Evolutionary conservation across 306 rosid species (phyloP).

Genomic region (Abrus pulchellus): DNA sequence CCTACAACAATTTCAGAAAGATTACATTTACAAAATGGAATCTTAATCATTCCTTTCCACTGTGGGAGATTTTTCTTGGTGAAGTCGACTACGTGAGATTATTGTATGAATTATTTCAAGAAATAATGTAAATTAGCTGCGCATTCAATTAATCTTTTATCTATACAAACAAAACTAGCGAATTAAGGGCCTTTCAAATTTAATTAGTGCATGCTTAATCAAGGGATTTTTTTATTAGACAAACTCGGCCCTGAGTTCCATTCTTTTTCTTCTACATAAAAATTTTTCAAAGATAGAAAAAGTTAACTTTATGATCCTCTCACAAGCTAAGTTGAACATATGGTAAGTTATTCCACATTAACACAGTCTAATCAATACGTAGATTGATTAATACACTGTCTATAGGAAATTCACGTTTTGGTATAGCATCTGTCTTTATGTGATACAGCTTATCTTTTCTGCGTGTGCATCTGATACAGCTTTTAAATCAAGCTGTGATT

Average conservation of each 20-base stretch:
- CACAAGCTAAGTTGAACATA: constrained; percentile 7
- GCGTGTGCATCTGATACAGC: constrained; percentile 38
- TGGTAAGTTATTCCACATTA: constrained; percentile 25
- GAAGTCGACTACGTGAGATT: background rate
- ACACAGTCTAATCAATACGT: background rate
- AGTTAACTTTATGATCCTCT: constrained; percentile 1
- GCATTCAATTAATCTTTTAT: background rate
- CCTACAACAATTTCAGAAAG: background rate
- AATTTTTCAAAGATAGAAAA: constrained; percentile 22
- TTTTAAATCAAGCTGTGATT: constrained; percentile 30
- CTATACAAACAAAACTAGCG: background rate
- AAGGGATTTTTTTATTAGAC: constrained; percentile 22
- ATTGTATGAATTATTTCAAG: background rate
- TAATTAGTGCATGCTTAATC: background rate
- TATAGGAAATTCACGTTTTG: background rate
- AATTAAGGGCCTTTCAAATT: background rate
- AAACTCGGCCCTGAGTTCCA: background rate
- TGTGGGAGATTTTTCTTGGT: background rate
- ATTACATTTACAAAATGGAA: background rate
- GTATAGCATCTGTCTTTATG: constrained; percentile 38
- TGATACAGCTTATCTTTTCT: background rate
- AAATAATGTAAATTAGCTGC: background rate
- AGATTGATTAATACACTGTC: constrained; percentile 5
- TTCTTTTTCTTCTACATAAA: background rate
- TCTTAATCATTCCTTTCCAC: constrained; percentile 18